Evolutionary conservation across 805 yeast genomes (phyloP), one percentile per base, ranked within the genome.

Genomic region (Kurtzmaniella fragi): DNA sequence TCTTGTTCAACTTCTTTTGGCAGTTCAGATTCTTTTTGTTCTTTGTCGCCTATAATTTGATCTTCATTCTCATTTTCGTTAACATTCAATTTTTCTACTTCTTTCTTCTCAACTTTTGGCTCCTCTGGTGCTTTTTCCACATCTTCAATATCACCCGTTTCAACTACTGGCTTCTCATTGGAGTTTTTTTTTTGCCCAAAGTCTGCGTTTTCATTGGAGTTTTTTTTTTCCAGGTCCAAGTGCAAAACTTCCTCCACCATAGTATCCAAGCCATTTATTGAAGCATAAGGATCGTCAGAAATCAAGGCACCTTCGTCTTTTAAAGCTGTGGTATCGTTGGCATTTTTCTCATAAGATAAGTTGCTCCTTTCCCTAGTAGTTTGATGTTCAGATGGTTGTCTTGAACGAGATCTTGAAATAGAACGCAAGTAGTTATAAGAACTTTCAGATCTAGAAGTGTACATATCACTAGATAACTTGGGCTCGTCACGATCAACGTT

Each of bases 401-500:
- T 69, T 6, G 84, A 76, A 50, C 84, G 66, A 1, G 84, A 78
- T 56, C 84, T 67, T 1, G 85, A 80, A 33, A 80, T 77, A 1
- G 84, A 75, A 48, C 89, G 72, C 46, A 83, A 64, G 52, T 80
- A 83, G 43, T 76, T 66, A 31, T 74, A 57, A 0, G 80, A 73
- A 13, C 78, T 64, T 31, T 48, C 54, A 1, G 71, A 51, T 52
- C 72, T 49, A 14, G 41, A 28, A 8, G 46, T 12, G 36, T 25
- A 11, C 45, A 40, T n/a, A 40, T 30, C 3, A 38, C 26, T 4
- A 26, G 17, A 17, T 14, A 35, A 40, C 9, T 38, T 39, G 5
- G 48, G 49, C 32, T 45, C 50, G 11, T 63, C 65, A 12, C 45
- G 45, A 43, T 68, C 74, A 2, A 61, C 72, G 42, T 68, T 64